phyloP scores from a whole-genome alignment of 805 yeast genomes.

The Naumovozyma baii region DNA sequence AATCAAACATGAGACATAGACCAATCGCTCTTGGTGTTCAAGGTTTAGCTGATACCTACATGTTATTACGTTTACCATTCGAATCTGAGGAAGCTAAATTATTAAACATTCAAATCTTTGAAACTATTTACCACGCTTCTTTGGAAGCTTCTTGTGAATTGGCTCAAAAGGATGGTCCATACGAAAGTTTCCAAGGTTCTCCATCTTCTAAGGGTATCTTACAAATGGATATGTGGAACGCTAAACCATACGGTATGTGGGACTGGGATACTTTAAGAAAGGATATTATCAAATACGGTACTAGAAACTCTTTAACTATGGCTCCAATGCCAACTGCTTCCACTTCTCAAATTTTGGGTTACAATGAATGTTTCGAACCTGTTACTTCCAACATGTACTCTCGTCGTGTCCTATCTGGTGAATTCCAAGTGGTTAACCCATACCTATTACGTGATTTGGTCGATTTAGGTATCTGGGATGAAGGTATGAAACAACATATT shows the following conservation, averaged over 20 bases:
- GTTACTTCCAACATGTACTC: conserved; percentile 86
- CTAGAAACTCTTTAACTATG: conserved; percentile 78
- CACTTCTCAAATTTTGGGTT: conserved; percentile 90
- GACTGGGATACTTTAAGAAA: conserved; percentile 74
- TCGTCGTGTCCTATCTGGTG: conserved; percentile 87
- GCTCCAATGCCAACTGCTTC: conserved; percentile 99
- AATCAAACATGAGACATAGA: conserved; percentile 72
- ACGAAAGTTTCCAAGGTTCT: conserved; percentile 68
- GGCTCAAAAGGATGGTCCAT: conserved; percentile 60
- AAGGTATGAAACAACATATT: conserved; percentile 66
- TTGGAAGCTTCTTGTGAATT: conserved; percentile 79
- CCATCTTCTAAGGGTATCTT: conserved; percentile 81
- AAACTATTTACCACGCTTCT: conserved; percentile 91
- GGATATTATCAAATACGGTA: conserved; percentile 51
- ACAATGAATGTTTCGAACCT: conserved; percentile 94
- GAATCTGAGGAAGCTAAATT: conserved; percentile 71
- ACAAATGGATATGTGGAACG: conserved; percentile 84
- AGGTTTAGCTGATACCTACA: conserved; percentile 86
- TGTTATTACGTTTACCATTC: conserved; percentile 72
- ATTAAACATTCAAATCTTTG: conserved; percentile 79
- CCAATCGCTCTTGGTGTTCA: conserved; percentile 98
- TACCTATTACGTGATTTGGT: conserved; percentile 75
- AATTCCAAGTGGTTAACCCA: conserved; percentile 84
- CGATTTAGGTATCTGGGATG: conserved; percentile 75
- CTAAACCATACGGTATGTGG: conserved; percentile 67